Percentiles rank a stretch among this genome's conserved stretches.
Conservation (phyloP, 2,329 filamentous ascomycete species). For the Gremmenia infestans region DNA sequence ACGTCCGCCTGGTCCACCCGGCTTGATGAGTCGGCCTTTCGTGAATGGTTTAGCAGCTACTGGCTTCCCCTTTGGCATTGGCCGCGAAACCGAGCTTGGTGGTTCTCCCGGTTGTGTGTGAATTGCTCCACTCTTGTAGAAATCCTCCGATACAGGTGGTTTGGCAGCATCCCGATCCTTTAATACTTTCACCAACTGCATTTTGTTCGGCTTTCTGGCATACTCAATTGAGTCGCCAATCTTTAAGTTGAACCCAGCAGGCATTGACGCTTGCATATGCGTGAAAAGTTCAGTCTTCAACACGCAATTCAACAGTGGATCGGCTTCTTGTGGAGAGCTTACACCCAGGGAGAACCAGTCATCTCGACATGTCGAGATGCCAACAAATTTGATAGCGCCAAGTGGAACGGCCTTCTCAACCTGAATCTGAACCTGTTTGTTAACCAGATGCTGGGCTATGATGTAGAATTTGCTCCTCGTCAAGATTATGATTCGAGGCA, state of each 20-base stretch:
- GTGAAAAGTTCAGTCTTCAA: constrained; percentile 98
- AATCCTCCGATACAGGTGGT: constrained; percentile 65
- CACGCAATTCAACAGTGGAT: constrained; percentile 88
- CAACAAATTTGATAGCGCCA: constrained; percentile 83
- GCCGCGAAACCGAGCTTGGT: constrained; percentile 73
- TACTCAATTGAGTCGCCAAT: constrained; percentile 86
- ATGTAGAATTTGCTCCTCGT: constrained; percentile 86
- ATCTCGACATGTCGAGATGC: constrained; percentile 75
- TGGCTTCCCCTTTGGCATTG: constrained; percentile 82
- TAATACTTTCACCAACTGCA: constrained; percentile 79
- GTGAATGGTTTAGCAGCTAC: constrained; percentile 87
- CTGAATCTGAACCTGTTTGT: constrained; percentile 74
- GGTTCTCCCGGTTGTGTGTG: constrained; percentile 84
- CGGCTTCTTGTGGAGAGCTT: constrained; percentile 84
- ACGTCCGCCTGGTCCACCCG: constrained; percentile 77
- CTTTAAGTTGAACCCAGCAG: constrained; percentile 69
- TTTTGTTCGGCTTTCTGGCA: constrained; percentile 95
- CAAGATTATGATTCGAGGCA: constrained; percentile 77
- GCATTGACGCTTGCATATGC: constrained; percentile 75
- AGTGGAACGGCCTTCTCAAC: constrained; percentile 79
- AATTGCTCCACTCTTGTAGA: constrained; percentile 89
- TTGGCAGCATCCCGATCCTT: constrained; percentile 56
- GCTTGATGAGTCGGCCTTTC: constrained; percentile 85
- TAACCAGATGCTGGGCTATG: constrained; percentile 76
- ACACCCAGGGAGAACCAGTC: constrained; percentile 96